Base-by-base conservation (phyloP, 805 yeast genomes). In the Cyberlindnera japonica region DNA sequence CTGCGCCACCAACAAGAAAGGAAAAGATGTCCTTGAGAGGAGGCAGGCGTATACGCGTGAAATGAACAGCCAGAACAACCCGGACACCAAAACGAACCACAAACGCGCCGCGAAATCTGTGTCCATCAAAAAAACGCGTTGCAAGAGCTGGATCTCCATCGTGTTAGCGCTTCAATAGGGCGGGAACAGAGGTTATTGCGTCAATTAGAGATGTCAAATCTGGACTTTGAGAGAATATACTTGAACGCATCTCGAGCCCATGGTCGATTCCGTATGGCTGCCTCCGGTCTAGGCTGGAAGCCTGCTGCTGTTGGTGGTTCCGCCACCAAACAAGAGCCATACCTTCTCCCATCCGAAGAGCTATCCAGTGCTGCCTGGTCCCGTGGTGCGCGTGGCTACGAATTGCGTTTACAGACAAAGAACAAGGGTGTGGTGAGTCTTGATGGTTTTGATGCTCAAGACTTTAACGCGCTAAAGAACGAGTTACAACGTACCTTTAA, bases 281-380 rank as follows among this genome's bases (percentile, higher is more conserved):
- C 85, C 48, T 81, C 95, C n/a, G 99, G 99, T 36, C 73, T 93
- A 21, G 99, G 99, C 34, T 93, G 99, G 99, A 91, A 91, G 59
- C 81, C 81, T 0, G 67, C 79, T 2, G 60, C 75, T 14, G 65
- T 72, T 6, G 74, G 72, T 12, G 68, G 71, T 28, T 63, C 73
- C 18, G 66, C 72, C 28, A 67, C 67, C 20, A 70, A 71, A 42
- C 71, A 76, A 11, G 78, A 77, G 35, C 96, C 97, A n/a, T 87
- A 87, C 52, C 68, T 93, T 45, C 69, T 93, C 43, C 91, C 96
- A n/a, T 78, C 87, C 9, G 85, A 86, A 21, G 96, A 90, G 60
- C 69, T 93, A 19, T 72, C 83, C 15, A 71, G 87, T 25, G 82
- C 84, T 3, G 78, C 72, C 51, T 93, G 99, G 99, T 83, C 95